Evolutionary conservation across 257 asterid species (phyloP), one percentile per base, ranked within the genome.

Genomic region (Paulownia fortunei): DNA sequence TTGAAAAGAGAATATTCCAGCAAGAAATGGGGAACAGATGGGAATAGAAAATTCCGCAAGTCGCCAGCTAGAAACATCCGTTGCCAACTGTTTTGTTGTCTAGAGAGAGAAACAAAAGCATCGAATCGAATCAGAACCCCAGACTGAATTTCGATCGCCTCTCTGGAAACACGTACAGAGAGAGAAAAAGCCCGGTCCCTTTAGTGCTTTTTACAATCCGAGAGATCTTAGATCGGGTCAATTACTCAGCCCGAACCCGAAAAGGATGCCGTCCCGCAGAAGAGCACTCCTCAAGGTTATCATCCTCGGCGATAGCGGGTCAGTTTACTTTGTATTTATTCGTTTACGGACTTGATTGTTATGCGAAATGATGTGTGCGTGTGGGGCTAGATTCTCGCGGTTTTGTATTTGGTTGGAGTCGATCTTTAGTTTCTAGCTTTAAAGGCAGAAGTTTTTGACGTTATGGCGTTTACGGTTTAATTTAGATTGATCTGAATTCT

Each of bases 291-390:
- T 88, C 74, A 88, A 88, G 86, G 92, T 88, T 55, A 88, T 88
- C 84, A 86, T 88, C 86, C 92, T 88, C 74, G 92, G 92, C 56
- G 92, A 88, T 13, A 88, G 92, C 82, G 92, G 92, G 90, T 88
- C 7, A 59, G 81, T 54, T 30, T 51, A 76, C 34, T 36, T 54
- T 60, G 1, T 19, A 4, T 24, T 19, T 67, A 2, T 27, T 54
- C 55, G 3, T 42, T 51, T 16, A 4, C 61, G 4, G 7, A 16
- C 60, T 37, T 12, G 69, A 66, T 77, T 77, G 52, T 41, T 68
- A 13, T 36, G 27, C 32, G 78, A 44, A 51, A 26, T 61, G 2
- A 15, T 18, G 9, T 64, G 30, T 64, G 66, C 16, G 23, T 36
- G 39, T 16, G 39, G 10, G 18, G 26, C 3, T 64, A 13, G 44